phyloP scores from a whole-genome alignment of 768 basidiomycete species.

The Ramaria rubella region DNA sequence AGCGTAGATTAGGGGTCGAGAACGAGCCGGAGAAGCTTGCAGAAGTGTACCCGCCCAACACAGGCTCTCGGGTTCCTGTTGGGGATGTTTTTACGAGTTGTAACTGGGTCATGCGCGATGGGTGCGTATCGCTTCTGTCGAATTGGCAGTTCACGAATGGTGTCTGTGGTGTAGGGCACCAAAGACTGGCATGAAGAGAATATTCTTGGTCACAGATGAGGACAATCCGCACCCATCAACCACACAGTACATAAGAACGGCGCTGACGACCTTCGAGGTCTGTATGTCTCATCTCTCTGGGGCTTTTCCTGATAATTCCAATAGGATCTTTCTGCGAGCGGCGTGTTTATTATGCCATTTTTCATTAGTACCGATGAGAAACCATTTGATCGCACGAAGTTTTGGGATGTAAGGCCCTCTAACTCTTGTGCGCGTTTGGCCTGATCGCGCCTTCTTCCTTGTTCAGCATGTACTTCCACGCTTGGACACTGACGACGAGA shows the following conservation, averaged over 20 bases:
- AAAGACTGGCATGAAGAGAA: constrained; percentile 84
- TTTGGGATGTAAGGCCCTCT: constrained; percentile 55
- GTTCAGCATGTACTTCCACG: constrained; percentile 54
- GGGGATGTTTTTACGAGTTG: constrained; percentile 89
- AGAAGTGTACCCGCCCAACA: constrained; percentile 57
- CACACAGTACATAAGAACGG: constrained; percentile 14
- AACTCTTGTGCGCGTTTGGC: neutral
- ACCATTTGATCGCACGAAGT: constrained; percentile 65
- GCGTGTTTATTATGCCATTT: constrained; percentile 79
- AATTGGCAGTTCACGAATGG: neutral
- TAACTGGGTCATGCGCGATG: constrained; percentile 83
- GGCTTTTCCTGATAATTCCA: too few relatives aligned
- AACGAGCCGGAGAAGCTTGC: constrained; percentile 53
- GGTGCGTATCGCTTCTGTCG: constrained; percentile 40
- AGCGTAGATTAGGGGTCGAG: constrained; percentile 49
- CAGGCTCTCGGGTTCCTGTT: constrained; percentile 58
- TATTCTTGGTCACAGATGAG: constrained; percentile 90
- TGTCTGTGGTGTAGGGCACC: constrained; percentile 47
- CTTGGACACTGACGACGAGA: constrained; percentile 39
- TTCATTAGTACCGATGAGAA: constrained; percentile 70
- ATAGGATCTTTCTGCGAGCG: constrained; percentile 80
- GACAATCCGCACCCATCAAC: constrained; percentile 59
- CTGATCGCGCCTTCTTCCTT: neutral
- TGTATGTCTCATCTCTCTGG: constrained; percentile 20
- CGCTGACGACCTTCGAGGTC: constrained; percentile 37